phyloP scores from a whole-genome alignment of 78 protist species.

The Salpingoeca rosetta region DNA sequence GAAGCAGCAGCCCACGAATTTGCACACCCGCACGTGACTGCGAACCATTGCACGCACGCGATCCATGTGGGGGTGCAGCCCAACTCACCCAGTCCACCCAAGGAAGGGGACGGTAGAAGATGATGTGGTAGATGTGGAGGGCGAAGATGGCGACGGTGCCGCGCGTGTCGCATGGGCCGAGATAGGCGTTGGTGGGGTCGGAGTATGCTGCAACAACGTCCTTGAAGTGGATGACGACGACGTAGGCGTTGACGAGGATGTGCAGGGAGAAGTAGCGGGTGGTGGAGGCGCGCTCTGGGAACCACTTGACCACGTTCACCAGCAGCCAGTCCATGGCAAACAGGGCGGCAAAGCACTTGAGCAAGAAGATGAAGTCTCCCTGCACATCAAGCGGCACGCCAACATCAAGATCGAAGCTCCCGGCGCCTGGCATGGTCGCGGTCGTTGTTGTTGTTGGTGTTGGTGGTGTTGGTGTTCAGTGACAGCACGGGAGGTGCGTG shows the following conservation, averaged over 20 bases:
- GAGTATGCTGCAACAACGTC: neutral
- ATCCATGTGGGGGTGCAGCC: too few species aligned
- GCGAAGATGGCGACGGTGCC: slow-evolving; percentile 2
- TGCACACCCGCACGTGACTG: too few species aligned
- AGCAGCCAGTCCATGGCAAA: neutral
- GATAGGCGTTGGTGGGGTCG: neutral
- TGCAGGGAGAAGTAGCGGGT: slow-evolving; percentile 13
- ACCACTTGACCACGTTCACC: neutral
- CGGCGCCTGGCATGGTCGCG: too few species aligned
- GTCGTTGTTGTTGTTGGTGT: too few species aligned
- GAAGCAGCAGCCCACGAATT: too few species aligned
- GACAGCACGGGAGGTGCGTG: too few species aligned
- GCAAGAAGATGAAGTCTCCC: neutral
- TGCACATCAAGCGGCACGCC: neutral
- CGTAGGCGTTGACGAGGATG: neutral
- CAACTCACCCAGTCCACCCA: neutral
- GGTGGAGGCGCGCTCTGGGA: neutral
- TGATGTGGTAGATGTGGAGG: slow-evolving; percentile 25
- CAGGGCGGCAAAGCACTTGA: neutral
- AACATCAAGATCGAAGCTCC: too few species aligned
- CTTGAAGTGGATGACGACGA: neutral
- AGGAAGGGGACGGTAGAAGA: neutral
- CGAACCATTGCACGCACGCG: too few species aligned
- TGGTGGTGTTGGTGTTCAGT: too few species aligned
- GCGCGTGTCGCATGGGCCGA: neutral